These are phyloP conservation scores for Solanum ossicruentum DNA, from an alignment of 257 asterid species.

Conservation along the genomic window DNA sequence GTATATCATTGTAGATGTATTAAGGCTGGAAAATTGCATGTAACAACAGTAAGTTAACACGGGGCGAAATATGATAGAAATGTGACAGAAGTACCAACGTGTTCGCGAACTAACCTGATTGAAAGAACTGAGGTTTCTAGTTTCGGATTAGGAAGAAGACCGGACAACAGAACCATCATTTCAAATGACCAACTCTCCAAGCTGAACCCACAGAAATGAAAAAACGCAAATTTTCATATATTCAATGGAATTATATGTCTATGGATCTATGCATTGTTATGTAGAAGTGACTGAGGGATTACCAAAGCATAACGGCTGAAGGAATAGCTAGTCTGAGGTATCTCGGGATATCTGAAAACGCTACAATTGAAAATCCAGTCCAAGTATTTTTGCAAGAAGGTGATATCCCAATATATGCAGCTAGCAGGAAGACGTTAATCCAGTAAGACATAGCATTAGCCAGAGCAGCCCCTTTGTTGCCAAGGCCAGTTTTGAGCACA, in stretches of 20 bases:
- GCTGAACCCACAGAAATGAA: slow-evolving; percentile 12
- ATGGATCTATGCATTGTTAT: background rate
- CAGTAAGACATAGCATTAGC: slow-evolving; percentile 55
- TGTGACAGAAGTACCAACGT: background rate
- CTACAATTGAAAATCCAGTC: slow-evolving; percentile 46
- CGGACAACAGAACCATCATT: slow-evolving; percentile 65
- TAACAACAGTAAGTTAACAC: background rate
- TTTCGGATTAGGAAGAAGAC: slow-evolving; percentile 62
- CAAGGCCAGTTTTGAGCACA: slow-evolving; percentile 40
- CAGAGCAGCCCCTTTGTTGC: slow-evolving; percentile 64
- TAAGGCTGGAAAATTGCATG: slow-evolving; percentile 22
- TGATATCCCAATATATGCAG: slow-evolving; percentile 23
- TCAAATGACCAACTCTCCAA: slow-evolving; percentile 73
- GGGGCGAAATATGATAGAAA: background rate
- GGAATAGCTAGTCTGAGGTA: slow-evolving; percentile 54
- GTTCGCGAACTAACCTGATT: slow-evolving; percentile 22
- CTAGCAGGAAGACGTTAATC: slow-evolving; percentile 27
- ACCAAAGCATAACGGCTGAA: slow-evolving; percentile 70
- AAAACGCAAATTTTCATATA: background rate
- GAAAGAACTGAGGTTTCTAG: slow-evolving; percentile 69
- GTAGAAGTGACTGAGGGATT: background rate
- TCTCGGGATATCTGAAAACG: slow-evolving; percentile 29
- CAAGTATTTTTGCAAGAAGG: slow-evolving; percentile 47
- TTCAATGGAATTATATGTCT: background rate
- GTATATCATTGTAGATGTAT: slow-evolving; percentile 42